phyloP scores from a whole-genome alignment of 2,329 filamentous ascomycete genomes.

The Alternaria longipes region DNA sequence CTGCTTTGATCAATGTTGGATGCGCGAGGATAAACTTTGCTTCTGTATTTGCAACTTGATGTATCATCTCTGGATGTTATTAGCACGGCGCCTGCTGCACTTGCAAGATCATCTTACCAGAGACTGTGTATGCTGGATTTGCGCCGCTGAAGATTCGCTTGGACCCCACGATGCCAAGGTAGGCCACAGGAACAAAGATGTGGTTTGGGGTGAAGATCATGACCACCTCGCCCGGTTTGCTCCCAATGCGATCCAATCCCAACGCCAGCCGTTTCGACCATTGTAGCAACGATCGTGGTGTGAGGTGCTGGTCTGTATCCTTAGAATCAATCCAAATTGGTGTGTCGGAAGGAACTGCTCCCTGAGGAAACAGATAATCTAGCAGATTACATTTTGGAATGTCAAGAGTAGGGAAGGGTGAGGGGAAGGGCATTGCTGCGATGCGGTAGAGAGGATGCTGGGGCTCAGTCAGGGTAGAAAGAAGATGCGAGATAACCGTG shows the following conservation, averaged over 20 bases:
- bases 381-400: slow-evolving; percentile 58
- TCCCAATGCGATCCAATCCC: slow-evolving; percentile 57
- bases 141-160: slow-evolving; percentile 63
- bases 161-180: slow-evolving; percentile 61
- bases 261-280: slow-evolving; percentile 61
- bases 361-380: slow-evolving; percentile 46
- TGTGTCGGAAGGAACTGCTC: slow-evolving; percentile 47
- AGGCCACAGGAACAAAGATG: slow-evolving; percentile 62
- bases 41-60: slow-evolving; percentile 48
- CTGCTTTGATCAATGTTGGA: slow-evolving; percentile 39
- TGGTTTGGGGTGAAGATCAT: slow-evolving; percentile 65
- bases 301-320: slow-evolving; percentile 55
- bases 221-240: slow-evolving; percentile 60
- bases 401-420: slow-evolving; percentile 54
- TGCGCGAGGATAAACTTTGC: slow-evolving; percentile 45
- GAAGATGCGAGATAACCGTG: neutral
- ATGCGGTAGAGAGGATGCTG: neutral
- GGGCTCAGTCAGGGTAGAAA: slow-evolving; percentile 3
- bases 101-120: slow-evolving; percentile 48
- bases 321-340: slow-evolving; percentile 63
- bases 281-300: slow-evolving; percentile 56
- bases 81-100: slow-evolving; percentile 4
- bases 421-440: slow-evolving; percentile 54
- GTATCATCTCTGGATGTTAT: slow-evolving; percentile 40
- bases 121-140: slow-evolving; percentile 62